phyloP scores from a whole-genome alignment of 305 asterid genomes.

The Fraxinus angustifolia region DNA sequence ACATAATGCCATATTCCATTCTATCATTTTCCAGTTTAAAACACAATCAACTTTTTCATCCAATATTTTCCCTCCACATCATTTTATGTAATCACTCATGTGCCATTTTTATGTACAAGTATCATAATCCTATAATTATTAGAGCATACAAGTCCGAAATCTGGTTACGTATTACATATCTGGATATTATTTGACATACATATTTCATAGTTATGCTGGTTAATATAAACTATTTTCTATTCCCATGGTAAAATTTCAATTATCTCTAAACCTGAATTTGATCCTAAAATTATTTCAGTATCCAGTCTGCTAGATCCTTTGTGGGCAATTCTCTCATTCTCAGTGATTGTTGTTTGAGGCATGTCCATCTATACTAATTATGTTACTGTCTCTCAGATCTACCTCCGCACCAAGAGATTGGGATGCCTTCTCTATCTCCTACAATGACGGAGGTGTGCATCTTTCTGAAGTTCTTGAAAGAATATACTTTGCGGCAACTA shows the following conservation, averaged over 20 bases:
- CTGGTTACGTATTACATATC: neutral
- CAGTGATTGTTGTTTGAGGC: conserved; percentile 6
- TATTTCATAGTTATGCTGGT: neutral
- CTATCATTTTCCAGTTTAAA: neutral
- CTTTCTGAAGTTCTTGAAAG: conserved; percentile 18
- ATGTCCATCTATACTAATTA: conserved; percentile 21
- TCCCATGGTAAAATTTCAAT: conserved; percentile 1
- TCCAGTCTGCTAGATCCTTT: conserved; percentile 14
- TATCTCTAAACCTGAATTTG: neutral
- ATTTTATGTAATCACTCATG: neutral
- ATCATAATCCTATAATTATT: neutral
- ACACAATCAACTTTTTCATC: neutral
- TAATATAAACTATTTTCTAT: neutral
- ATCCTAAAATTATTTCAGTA: neutral
- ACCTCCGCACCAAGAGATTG: conserved; percentile 96
- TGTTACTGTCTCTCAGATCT: conserved; percentile 54
- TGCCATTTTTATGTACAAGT: neutral
- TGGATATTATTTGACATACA: conserved; percentile 3
- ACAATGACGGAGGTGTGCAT: conserved; percentile 88
- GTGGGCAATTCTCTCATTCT: neutral
- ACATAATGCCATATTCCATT: neutral
- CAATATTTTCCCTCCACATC: neutral
- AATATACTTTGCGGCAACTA: conserved; percentile 8
- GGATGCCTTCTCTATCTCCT: conserved; percentile 99
- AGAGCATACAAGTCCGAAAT: conserved; percentile 4